Conservation (phyloP, 257 asterid species). For the Solanum peruvianum region DNA sequence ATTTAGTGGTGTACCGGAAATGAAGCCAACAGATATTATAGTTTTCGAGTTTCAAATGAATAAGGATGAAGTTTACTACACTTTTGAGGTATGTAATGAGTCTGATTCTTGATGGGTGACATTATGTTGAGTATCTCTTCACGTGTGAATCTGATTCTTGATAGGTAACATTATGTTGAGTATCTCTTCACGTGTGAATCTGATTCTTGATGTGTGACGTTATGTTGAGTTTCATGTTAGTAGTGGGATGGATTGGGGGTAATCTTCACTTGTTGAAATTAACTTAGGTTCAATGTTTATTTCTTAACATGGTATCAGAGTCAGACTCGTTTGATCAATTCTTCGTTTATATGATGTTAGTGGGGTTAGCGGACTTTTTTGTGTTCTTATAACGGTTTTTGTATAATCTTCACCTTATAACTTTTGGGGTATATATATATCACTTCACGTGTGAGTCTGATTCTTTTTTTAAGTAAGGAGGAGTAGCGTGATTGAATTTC, state of each 20-base stretch:
- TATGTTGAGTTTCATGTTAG: background rate
- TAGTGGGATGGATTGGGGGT: background rate
- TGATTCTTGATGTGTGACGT: no score
- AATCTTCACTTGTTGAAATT: background rate
- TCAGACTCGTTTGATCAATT: no score
- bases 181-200: background rate
- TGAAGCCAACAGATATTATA: conserved; percentile 22
- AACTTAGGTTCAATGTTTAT: background rate
- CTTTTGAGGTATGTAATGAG: background rate
- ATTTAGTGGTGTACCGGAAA: conserved; percentile 59
- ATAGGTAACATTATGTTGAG: no score
- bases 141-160: no score
- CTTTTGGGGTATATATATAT: no score
- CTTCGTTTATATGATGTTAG: no score
- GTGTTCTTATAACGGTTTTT: no score
- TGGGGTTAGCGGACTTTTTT: no score
- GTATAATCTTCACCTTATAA: no score
- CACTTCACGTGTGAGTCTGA: background rate
- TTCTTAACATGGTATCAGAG: background rate
- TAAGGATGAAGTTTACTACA: conserved; percentile 18
- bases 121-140: background rate
- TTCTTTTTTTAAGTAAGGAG: background rate
- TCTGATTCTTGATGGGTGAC: background rate
- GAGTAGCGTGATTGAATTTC: background rate
- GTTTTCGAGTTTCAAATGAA: conserved; percentile 19